Evolutionary conservation across 495 filamentous ascomycete species (phyloP).

Genomic region (Penicillium waksmanii): DNA sequence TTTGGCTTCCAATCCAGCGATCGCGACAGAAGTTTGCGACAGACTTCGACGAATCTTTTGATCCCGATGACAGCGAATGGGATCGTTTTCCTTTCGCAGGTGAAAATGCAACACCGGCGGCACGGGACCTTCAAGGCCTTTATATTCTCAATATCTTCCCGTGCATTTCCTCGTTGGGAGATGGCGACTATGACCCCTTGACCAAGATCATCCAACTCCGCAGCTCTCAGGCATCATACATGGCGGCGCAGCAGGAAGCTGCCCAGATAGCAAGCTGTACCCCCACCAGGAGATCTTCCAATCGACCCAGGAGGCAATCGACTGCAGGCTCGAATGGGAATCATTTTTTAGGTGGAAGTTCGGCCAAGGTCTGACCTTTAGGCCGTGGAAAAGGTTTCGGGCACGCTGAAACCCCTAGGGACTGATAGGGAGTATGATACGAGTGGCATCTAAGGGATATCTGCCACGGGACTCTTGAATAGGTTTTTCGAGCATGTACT

Average conservation of each 20-base stretch:
- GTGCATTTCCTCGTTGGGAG: slow-evolving; percentile 15
- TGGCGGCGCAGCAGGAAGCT: slow-evolving; percentile 15
- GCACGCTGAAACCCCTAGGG: not conserved
- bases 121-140: slow-evolving; percentile 9
- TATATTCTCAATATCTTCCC: slow-evolving; percentile 23
- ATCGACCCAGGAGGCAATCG: slow-evolving; percentile 15
- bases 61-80: slow-evolving; percentile 18
- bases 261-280: slow-evolving; percentile 4
- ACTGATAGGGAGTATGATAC: not conserved
- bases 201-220: slow-evolving; percentile 13
- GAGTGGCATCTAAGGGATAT: not conserved
- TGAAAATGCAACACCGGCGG: slow-evolving; percentile 5
- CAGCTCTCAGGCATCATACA: slow-evolving; percentile 12
- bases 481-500: not conserved
- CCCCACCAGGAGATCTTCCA: slow-evolving; percentile 9
- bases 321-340: slow-evolving; percentile 11
- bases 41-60: slow-evolving; percentile 19
- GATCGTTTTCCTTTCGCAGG: slow-evolving; percentile 12
- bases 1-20: slow-evolving; percentile 19
- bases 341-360: slow-evolving; percentile 18
- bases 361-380: not conserved
- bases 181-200: slow-evolving; percentile 11
- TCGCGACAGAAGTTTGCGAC: slow-evolving; percentile 18
- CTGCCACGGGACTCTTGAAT: not conserved
- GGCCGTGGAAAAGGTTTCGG: slow-evolving; percentile 10